Conservation (phyloP, 768 basidiomycete species). For the Fomitopsis pulvina region DNA sequence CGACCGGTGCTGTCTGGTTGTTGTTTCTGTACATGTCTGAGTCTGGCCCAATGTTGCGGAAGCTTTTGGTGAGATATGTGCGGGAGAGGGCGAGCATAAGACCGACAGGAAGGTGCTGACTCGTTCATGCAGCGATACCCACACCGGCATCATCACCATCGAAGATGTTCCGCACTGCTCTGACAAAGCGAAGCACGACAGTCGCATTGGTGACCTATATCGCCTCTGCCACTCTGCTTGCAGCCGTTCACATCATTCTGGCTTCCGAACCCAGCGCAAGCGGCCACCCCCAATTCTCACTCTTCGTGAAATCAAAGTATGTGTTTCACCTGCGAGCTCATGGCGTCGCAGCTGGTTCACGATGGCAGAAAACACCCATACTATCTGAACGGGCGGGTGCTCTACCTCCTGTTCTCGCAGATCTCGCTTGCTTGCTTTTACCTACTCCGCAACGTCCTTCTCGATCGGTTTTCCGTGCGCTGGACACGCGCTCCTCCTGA, state of each 20-base stretch:
- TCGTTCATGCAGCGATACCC: conserved; percentile 40
- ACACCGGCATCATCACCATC: conserved; percentile 47
- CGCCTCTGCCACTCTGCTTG: conserved; percentile 37
- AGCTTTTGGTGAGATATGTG: too few relatives aligned
- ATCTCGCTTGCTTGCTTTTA: conserved; percentile 39
- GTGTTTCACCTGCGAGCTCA: conserved; percentile 8
- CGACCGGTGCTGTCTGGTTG: too few relatives aligned
- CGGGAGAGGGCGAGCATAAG: too few relatives aligned
- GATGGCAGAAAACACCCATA: conserved; percentile 60
- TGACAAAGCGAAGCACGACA: conserved; percentile 40
- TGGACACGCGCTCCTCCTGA: conserved; percentile 16
- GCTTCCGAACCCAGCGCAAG: conserved; percentile 25
- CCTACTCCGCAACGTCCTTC: conserved; percentile 50
- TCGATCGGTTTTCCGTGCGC: conserved; percentile 45
- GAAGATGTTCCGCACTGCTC: conserved; percentile 36
- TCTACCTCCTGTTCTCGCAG: conserved; percentile 56
- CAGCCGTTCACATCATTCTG: conserved; percentile 37
- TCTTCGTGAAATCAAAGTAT: conserved; percentile 68
- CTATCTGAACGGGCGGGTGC: conserved; percentile 61
- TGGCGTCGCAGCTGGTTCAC: background rate
- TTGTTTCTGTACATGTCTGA: too few relatives aligned
- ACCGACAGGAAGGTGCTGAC: too few relatives aligned
- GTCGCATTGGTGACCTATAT: conserved; percentile 41
- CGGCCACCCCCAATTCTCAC: conserved; percentile 36
- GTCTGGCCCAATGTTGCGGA: too few relatives aligned